Evolutionary conservation across 179 eudicot species (phyloP), one percentile per base, ranked within the genome.

Genomic region (Pouteria campechiana): DNA sequence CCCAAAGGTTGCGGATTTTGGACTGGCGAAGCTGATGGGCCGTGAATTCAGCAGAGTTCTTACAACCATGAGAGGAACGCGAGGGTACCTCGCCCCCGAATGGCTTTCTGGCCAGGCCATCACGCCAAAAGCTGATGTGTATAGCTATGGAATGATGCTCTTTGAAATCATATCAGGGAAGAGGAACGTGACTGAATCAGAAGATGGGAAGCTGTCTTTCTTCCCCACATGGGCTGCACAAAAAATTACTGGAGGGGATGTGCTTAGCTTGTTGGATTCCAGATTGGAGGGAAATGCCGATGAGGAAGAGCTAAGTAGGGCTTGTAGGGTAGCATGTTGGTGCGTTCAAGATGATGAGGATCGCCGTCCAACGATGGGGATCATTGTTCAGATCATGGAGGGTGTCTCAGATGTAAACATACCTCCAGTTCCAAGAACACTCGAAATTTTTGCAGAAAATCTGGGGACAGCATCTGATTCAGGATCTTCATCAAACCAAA

Each of bases 21-120:
- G 45, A 7, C 7, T 41, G 27, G 45, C 45, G 3, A 41, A 41
- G 30, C 30, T 41, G n/a, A 15, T 41, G 10, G 45, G 45, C 17
- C 27, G 45, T 13, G 30, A 41, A 10, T 41, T 41, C 24, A 41
- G 45, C 14, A 15, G 45, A 10, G 45, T 41, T 23, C 24, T 41
- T 27, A 41, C 45, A 41, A 41, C 45, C 14, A n/a, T 41, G 24
- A 41, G 21, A 41, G 45, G 45, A 21, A 41, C 45, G 13, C n/a
- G 45, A 22, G 45, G 29, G 13, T 41, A 41, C 13, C 45, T 41
- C 5, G 45, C 45, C 3, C 45, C 45, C 21, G 30, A 41, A 41
- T 80, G 81, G 89, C 55, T 80, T 12, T 80, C 89, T 1, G 81
- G 79, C 34, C 58, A 61, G n/a, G 70, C 85, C 1, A 49, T 81